A percentile compares a stretch with the other conserved stretches of the same genome.
Conservation (phyloP, 345 rosid genomes). For the Ceriops tagal region DNA sequence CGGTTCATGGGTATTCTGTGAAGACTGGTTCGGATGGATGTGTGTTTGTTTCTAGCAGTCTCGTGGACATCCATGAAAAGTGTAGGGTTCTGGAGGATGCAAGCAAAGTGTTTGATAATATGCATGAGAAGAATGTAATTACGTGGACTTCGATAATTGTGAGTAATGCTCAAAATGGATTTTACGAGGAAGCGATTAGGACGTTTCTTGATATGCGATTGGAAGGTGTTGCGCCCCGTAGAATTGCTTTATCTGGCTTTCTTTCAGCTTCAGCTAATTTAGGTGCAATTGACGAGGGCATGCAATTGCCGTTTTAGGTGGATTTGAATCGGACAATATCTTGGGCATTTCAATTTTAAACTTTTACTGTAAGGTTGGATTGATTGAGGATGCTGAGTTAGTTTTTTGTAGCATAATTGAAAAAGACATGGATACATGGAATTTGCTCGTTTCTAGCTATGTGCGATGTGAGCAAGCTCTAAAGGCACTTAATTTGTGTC, state of each 20-base stretch:
- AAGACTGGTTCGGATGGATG: conserved; percentile 53
- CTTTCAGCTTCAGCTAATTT: conserved; percentile 69
- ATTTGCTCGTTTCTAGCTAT: conserved; percentile 64
- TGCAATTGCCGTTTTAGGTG: conserved; percentile 51
- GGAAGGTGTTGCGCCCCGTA: conserved; percentile 51
- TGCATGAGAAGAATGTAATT: conserved; percentile 47
- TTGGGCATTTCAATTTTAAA: conserved; percentile 67
- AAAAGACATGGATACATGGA: conserved; percentile 76
- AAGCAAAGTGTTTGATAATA: conserved; percentile 51
- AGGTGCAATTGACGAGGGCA: conserved; percentile 63
- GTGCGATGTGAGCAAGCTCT: conserved; percentile 43
- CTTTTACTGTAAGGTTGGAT: conserved; percentile 66
- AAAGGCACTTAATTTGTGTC: conserved; percentile 51
- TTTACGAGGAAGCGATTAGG: conserved; percentile 48
- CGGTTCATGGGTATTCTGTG: conserved; percentile 58
- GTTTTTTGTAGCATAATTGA: conserved; percentile 45
- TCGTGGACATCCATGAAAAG: conserved; percentile 64
- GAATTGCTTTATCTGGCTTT: conserved; percentile 56
- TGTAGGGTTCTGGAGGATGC: conserved; percentile 60
- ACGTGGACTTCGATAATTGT: conserved; percentile 67
- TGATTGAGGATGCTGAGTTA: conserved; percentile 62
- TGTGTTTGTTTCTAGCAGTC: conserved; percentile 70
- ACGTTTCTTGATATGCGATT: conserved; percentile 47
- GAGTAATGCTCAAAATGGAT: conserved; percentile 56
- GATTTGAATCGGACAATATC: conserved; percentile 53